A percentile compares a stretch with the other conserved stretches of the same genome.
Evolutionary conservation across 2,329 filamentous ascomycete genomes (phyloP).

Genomic region (Sclerotiophoma versabilis): DNA sequence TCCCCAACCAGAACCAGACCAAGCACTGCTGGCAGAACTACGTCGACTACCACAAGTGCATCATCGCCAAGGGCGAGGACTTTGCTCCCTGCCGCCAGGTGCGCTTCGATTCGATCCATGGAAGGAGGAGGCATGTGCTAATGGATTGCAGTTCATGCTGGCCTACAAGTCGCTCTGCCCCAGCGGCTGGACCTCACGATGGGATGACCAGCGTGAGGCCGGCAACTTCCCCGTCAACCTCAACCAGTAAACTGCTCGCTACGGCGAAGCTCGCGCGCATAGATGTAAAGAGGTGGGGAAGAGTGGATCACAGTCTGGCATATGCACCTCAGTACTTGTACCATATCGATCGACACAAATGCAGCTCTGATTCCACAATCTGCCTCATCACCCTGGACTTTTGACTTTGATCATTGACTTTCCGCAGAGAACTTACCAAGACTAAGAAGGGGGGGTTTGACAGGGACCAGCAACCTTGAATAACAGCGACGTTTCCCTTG

Average conservation of each 20-base stretch:
- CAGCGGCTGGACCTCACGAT: slow-evolving; percentile 89
- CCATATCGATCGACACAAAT: slow-evolving; percentile 41
- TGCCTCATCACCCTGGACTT: neutral
- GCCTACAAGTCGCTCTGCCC: slow-evolving; percentile 98
- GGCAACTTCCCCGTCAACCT: slow-evolving; percentile 49
- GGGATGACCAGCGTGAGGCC: slow-evolving; percentile 95
- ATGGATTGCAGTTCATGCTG: slow-evolving; percentile 78
- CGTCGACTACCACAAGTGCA: slow-evolving; percentile 99
- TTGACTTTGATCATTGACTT: neutral
- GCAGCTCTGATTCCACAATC: slow-evolving; percentile 32
- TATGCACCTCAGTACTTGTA: slow-evolving; percentile 36
- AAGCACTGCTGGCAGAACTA: slow-evolving; percentile 99
- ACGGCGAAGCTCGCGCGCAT: slow-evolving; percentile 19
- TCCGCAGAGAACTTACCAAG: neutral
- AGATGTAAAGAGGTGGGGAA: slow-evolving; percentile 27
- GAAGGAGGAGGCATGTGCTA: neutral
- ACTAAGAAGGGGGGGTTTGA: neutral
- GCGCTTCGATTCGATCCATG: slow-evolving; percentile 37
- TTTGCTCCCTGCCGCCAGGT: slow-evolving; percentile 98
- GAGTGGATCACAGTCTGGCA: slow-evolving; percentile 34
- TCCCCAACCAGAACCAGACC: slow-evolving; percentile 97
- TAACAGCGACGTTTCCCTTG: too few species aligned
- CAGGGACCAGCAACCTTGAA: too few species aligned
- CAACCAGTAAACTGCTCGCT: slow-evolving; percentile 42
- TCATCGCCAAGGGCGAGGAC: slow-evolving; percentile 97